Base-by-base conservation (phyloP, 495 filamentous ascomycete species). In the Cercophora newfieldiana region DNA sequence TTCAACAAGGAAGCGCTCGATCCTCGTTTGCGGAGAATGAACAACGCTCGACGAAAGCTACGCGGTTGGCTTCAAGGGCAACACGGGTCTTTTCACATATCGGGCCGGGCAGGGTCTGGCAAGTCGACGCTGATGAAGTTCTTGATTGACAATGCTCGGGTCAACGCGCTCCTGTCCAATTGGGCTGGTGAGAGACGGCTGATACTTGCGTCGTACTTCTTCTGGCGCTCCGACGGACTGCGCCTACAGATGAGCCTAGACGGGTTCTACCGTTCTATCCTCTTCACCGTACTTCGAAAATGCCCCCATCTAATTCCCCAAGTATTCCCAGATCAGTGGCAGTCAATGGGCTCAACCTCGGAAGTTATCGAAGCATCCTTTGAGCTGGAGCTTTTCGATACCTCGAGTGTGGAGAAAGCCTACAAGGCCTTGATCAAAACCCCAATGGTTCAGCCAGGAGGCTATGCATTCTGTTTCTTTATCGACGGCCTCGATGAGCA, bases 391-490 rank as follows among this genome's bases (percentile, higher is more conserved):
- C 10, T 44, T 14, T 44, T 44, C 37, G 10, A 16, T 16, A 8
- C 37, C 2, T 16, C 12, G 37, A 44, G 37, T 44, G 18, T 44
- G 10, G 18, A 44, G 18, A 2, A 44, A 2, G 37, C 37, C 37
- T 44, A 14, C 18, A 16, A 44, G 18, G 18, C 2, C 37, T 16
- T 44, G 2, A 16, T 44, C 37, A 3, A 6, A 18, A 18, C 7
- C 7, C 21, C 26, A 30, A 44, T 16, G 10, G 2, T 44, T 54
- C n/a, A n/a, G n/a, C 64, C 64, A 67, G n/a, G 50, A 7, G n/a
- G 25, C n/a, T 19, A 54, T 54, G n/a, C 25, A 7, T 54, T 54
- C 50, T 54, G 58, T 48, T 61, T n/a, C 58, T 22, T 44, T 12
- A 19, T 50, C 26, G 48, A 26, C 49, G 37, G 25, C 3, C 24